These are phyloP conservation scores for Alopecurus myosuroides DNA, from an alignment of 176 grass and related monocot genomes.

Conservation along the genomic window DNA sequence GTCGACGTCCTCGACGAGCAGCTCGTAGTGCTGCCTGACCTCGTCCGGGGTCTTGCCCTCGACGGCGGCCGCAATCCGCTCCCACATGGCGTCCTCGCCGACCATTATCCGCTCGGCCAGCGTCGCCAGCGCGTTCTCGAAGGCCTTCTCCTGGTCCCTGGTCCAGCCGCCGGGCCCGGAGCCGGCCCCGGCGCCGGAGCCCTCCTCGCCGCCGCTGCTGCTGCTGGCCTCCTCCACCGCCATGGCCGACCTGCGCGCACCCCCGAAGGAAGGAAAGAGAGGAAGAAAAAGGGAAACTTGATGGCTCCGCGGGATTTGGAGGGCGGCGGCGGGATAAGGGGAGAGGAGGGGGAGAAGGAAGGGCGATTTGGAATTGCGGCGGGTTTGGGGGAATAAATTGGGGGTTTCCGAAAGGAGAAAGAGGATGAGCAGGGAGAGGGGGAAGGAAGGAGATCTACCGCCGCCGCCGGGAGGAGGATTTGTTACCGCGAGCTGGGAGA, in stretches of 20 bases:
- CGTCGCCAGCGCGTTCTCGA: conserved; percentile 71
- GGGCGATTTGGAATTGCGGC: conserved; percentile 25
- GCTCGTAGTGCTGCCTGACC: conserved; percentile 72
- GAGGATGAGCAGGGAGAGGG: not conserved
- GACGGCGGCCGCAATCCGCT: conserved; percentile 54
- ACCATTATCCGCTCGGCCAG: conserved; percentile 3
- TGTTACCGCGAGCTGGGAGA: not conserved
- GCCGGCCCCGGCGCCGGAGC: not conserved
- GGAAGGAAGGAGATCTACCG: conserved; percentile 35
- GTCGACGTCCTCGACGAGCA: conserved; percentile 72
- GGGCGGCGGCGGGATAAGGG: conserved; percentile 45
- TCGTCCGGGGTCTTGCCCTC: conserved; percentile 63
- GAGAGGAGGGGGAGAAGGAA: not conserved
- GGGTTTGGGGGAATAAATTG: conserved; percentile 35
- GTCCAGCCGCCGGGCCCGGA: conserved; percentile 28
- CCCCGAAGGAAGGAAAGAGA: not conserved
- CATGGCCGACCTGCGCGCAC: conserved; percentile 4
- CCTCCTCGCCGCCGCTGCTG: conserved; percentile 42
- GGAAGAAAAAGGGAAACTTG: not conserved
- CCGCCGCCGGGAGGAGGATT: not conserved
- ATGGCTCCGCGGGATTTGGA: not conserved
- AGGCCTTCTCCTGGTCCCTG: conserved; percentile 78
- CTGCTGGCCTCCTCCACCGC: conserved; percentile 66
- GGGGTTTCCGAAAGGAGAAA: not conserved
- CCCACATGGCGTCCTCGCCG: conserved; percentile 48